Evolutionary conservation across 176 grass and related monocot species (phyloP).

Genomic region (Musa acuminata): DNA sequence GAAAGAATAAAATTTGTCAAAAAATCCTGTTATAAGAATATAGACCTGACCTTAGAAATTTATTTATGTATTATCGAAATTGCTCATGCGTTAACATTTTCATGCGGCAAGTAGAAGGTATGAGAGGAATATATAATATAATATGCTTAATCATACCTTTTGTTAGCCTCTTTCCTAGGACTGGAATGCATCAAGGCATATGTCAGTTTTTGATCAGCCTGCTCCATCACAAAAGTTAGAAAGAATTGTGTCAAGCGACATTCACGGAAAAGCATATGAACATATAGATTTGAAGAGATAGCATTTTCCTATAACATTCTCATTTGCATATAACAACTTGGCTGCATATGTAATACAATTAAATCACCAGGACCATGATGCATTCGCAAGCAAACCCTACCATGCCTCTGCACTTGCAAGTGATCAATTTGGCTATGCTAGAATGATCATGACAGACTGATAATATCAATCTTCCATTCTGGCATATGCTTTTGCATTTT

Average conservation of each 20-base stretch:
- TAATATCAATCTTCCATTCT: not conserved
- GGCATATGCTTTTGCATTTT: not conserved
- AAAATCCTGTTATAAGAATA: too few species aligned
- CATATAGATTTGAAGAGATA: not conserved
- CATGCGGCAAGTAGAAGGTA: not conserved
- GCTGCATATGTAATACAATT: too few species aligned
- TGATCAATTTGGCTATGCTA: not conserved
- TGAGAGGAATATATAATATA: not conserved
- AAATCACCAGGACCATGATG: too few species aligned
- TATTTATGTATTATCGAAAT: not conserved
- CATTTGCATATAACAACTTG: too few species aligned
- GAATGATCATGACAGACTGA: not conserved
- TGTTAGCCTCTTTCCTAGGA: conserved; percentile 50
- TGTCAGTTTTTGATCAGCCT: conserved; percentile 91
- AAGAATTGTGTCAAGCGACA: conserved; percentile 15
- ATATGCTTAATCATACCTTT: conserved; percentile 47
- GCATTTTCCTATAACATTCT: not conserved
- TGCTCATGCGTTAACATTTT: not conserved
- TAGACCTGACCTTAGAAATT: too few species aligned
- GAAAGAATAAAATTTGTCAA: not conserved
- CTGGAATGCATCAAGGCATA: conserved; percentile 75
- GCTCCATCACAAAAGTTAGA: conserved; percentile 29
- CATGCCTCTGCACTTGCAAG: too few species aligned
- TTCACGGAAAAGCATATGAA: not conserved
- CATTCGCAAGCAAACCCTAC: too few species aligned